A percentile compares a stretch with the other conserved stretches of the same genome.
phyloP scores from a whole-genome alignment of 2,329 filamentous ascomycete species.

The Boeremia exigua region DNA sequence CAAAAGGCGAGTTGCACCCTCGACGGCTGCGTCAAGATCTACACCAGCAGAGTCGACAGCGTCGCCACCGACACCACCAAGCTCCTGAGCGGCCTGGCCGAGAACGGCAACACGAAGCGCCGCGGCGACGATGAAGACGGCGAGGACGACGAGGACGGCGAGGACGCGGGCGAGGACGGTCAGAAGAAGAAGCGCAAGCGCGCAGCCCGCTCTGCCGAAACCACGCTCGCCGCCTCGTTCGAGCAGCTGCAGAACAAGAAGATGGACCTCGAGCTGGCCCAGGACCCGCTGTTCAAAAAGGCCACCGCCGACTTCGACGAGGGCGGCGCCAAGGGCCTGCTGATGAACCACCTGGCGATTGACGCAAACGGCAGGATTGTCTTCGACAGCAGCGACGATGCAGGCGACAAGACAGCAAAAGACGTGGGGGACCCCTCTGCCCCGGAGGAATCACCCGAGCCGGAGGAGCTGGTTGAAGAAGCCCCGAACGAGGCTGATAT shows the following conservation, averaged over 20 bases:
- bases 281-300: constrained; percentile 99
- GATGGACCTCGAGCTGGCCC: constrained; percentile 94
- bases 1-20: constrained; percentile 97
- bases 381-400: constrained; percentile 96
- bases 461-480: constrained; percentile 43
- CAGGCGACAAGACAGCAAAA: constrained; percentile 59
- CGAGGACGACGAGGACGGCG: constrained; percentile 65
- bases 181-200: constrained; percentile 75
- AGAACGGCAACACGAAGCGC: constrained; percentile 71
- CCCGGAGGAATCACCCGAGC: constrained; percentile 45
- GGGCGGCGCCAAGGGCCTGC: constrained; percentile 90
- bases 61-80: constrained; percentile 97
- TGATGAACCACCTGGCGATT: constrained; percentile 96
- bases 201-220: constrained; percentile 83
- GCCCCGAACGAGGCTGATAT: constrained; percentile 57
- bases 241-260: constrained; percentile 91
- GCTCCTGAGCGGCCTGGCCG: constrained; percentile 88
- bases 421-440: constrained; percentile 54
- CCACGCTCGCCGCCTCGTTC: constrained; percentile 90
- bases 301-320: constrained; percentile 98
- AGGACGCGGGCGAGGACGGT: constrained; percentile 65
- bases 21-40: constrained; percentile 98
- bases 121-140: constrained; percentile 45
- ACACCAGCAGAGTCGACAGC: constrained; percentile 96
- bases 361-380: constrained; percentile 91